Evolutionary conservation across 1,284 basidiomycete genomes (phyloP), one percentile per base, ranked within the genome.

Genomic region (Moesziomyces sp.): DNA sequence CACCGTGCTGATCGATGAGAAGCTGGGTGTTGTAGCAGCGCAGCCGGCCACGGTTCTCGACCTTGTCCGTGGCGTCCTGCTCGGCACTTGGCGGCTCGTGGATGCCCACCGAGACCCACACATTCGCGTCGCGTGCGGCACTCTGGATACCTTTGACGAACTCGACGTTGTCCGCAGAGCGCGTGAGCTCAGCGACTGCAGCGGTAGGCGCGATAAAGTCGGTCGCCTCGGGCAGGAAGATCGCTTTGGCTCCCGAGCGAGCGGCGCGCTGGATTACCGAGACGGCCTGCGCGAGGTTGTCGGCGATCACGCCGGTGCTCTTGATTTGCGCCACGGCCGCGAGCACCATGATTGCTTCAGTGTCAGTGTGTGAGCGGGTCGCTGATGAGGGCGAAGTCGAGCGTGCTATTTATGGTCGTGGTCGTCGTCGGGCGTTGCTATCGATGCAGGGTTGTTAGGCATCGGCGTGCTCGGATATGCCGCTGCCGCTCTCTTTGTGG

Each of bases 1-100:
- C 58, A 8, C 87, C 87, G 1, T 82, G 52, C 0, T 75, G 57
- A 9, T 84, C 81, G 54, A 88, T 86, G 10, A 87, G 78, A 18
- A 87, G 83, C 62, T 86, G 85, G 0, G 86, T 87, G 75, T 87
- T 87, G 78, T 80, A 87, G 49, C 86, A 86, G 11, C 85, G 77
- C 46, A 79, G 50, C 21, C 72, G 68, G 13, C 78, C 79, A 16
- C 78, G 30, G 21, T 62, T 62, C n/a, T 56, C 34, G 9, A 13
- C 28, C 1, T 38, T 23, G n/a, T 70, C 58, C n/a, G 63, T 76
- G 1, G 62, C 62, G 23, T 79, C 74, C 28, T 81, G 78, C 34
- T 63, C 56, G 13, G 43, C 1, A 16, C 65, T 56, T 0, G 86
- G 82, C 3, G 85, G 67, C 58, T 87, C 87, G 65, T 88, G 87